Evolutionary conservation across 2,329 filamentous ascomycete species (phyloP), one percentile per base, ranked within the genome.

Genomic region (Talaromyces sp.): DNA sequence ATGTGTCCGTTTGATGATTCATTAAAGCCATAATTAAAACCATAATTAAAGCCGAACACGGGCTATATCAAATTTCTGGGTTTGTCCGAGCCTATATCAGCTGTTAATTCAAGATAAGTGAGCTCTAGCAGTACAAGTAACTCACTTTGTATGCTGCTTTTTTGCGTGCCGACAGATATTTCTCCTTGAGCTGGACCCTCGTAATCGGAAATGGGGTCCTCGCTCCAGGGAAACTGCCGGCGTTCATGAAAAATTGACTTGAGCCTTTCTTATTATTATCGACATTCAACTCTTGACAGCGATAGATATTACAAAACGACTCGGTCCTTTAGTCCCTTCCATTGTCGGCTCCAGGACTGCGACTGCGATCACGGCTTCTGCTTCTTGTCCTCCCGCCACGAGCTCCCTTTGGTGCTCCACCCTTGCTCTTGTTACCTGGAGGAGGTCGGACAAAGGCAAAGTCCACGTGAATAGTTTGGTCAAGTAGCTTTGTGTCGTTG

Each of bases 391-490:
- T 63, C 53, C 70, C 73, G 52, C 75, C 76, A 56, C 75, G 73
- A 10, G 68, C 74, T 47, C 72, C 79, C 66, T 84, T 84, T 60
- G 69, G 68, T 53, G 66, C 72, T 30, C 72, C 74, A 55, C 67
- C 71, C 61, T 79, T 78, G 33, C 71, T 73, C 66, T 81, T 81
- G 64, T 71, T 72, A 5, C 77, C 78, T 51, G 81, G 76, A 5
- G 79, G 83, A n/a, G 86, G 85, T 55, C 86, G 80, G 57, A 89
- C 86, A 69, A 89, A 89, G 2, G 86, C 86, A 66, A 84, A 89
- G 73, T 89, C 86, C 53, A 88, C 86, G 14, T 76, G 75, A 63
- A 89, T 80, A n/a, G 85, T 87, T 74, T 88, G 85, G 64, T 89
- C 86, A 31, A 89, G 83, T 56, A 89, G 74, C 71, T 88, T 85